Base-by-base conservation (phyloP, 2,329 filamentous ascomycete species). In the Aspergillus sp. region DNA sequence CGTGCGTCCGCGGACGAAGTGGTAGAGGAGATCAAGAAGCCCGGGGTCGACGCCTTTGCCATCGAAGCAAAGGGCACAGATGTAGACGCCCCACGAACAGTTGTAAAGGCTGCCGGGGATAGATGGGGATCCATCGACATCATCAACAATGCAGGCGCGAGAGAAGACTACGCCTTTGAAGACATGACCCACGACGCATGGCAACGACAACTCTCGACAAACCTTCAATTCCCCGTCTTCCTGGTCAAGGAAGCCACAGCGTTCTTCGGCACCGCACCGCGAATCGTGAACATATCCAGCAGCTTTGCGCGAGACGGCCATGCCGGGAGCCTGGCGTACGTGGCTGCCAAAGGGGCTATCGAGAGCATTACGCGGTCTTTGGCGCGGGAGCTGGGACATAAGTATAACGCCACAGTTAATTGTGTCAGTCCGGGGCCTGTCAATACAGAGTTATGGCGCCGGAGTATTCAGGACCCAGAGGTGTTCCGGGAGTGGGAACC, bases 111-210 rank as follows among this genome's bases (percentile, higher is more conserved):
- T 20, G 47, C 47, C 1, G 51, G 47, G 13, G 16, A 50, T 14
- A 20, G 16, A 35, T 56, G 48, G 51, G 45, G 45, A n/a, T 44
- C 45, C 40, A 49, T 53, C 26, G 53, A 56, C 41, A 56, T 53
- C 11, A 47, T 53, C 17, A 56, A 56, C 24, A 50, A 53, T 16
- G 53, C 53, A 17, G 50, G 47, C 40, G 40, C 50, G 1, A 10
- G 53, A 19, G 50, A 56, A 20, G 50, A 56, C 32, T 50, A 32
- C 30, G 14, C 22, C 2, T 40, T 56, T 11, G n/a, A 46, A 11
- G 47, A 51, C 10, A 48, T 38, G 32, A 32, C 43, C 40, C 14
- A 48, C 24, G 16, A 47, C 30, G 17, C 32, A 30, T 47, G 19
- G 3, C 19, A 45, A 11, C 42, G 42, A 14, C 42, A 45, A 24